Base-by-base conservation (phyloP, 2,329 filamentous ascomycete genomes). In the Raffaelea arxii region DNA sequence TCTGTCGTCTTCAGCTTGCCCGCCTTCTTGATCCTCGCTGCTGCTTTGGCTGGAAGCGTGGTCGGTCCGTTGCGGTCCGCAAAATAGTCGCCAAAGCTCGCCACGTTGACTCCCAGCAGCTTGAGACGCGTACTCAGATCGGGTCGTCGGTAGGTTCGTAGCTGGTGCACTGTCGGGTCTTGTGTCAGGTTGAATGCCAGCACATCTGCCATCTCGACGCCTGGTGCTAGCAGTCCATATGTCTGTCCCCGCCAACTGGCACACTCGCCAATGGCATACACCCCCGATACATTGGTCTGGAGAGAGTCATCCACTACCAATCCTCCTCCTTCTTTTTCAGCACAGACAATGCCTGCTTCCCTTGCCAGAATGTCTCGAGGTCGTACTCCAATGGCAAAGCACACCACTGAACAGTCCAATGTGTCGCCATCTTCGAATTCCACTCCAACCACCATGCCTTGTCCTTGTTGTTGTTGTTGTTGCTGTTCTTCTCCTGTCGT, bases 111-210 rank as follows among this genome's bases (percentile, higher is more conserved):
- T 0, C 89, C 89, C 0, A 95, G 72, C 0, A 95, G 70, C 69
- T 95, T 95, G 25, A 95, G 69, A 61, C 94, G 95, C 0, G 89
- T 95, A 69, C 89, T 94, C 36, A 95, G 70, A 61, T 95, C 88
- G 0, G 89, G 90, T 4, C 82, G 70, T 4, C 77, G 64, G 59
- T 19, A 24, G 19, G 32, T 19, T 18, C 19, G 36, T 2, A 78
- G 77, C 6, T 77, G 64, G 59, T 91, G 84, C 2, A 78, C 74
- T n/a, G n/a, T n/a, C 58, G 84, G 82, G 25, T 86, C 85, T 60
- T 90, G 83, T 4, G 89, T 94, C 48, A 96, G 76, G 62, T 95
- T 95, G 70, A 92, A 95, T 11, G 89, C 80, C 3, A 95, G 76
- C 1, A 95, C 82, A 55, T 94, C 89, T 1, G 90, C 90, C 86